These are phyloP conservation scores for Vitis rotundifolia DNA, from an alignment of 164 flowering plant species.

Conservation along the genomic window DNA sequence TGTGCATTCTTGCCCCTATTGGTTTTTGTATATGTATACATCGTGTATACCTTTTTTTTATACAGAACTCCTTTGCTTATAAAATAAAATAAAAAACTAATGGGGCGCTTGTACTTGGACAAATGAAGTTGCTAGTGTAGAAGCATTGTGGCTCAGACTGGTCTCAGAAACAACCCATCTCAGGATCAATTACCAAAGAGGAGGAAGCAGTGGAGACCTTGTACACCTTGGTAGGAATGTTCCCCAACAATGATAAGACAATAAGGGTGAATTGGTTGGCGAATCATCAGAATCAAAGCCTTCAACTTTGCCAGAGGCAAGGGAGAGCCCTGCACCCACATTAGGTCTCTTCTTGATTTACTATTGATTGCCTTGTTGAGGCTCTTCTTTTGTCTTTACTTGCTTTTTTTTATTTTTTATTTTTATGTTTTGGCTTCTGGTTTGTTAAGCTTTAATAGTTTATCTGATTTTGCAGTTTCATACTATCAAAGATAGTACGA, in stretches of 20 bases:
- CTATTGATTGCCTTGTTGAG: too few relatives aligned
- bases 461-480: conserved; percentile 29
- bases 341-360: conserved; percentile 25
- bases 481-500: conserved; percentile 18
- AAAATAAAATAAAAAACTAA: too few relatives aligned
- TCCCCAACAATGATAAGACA: conserved; percentile 25
- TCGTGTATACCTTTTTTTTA: too few relatives aligned
- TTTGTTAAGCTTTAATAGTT: conserved; percentile 4
- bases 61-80: too few relatives aligned
- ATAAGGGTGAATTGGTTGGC: conserved; percentile 15
- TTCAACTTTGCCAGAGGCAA: conserved; percentile 22
- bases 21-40: too few relatives aligned
- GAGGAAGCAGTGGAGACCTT: conserved; percentile 85
- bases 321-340: conserved; percentile 13
- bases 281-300: too few relatives aligned
- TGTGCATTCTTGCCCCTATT: too few relatives aligned
- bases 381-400: background rate
- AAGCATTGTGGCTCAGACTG: too few relatives aligned
- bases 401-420: background rate
- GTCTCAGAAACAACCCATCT: too few relatives aligned
- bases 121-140: too few relatives aligned
- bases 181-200: conserved; percentile 62
- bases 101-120: too few relatives aligned
- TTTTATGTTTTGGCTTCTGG: background rate
- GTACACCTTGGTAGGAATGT: conserved; percentile 62